phyloP scores from a whole-genome alignment of 768 basidiomycete genomes.

The Gautieria morchelliformis region DNA sequence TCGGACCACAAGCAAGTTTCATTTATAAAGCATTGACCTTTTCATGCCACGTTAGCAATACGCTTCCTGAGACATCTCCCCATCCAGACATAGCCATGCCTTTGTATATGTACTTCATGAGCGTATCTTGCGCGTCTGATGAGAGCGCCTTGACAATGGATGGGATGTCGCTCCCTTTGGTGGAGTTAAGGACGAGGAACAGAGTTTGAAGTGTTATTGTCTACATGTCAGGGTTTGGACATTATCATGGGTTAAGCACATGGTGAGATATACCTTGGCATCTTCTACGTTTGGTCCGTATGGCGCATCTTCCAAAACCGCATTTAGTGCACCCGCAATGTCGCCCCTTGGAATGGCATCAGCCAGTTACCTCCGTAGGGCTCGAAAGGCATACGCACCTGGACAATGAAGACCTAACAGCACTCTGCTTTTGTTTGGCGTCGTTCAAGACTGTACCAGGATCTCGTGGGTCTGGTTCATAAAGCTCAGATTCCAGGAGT shows the following conservation, averaged over 20 bases:
- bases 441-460: constrained; percentile 58
- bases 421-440: constrained; percentile 60
- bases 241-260: background rate
- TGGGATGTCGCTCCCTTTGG: constrained; percentile 81
- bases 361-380: background rate
- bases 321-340: constrained; percentile 57
- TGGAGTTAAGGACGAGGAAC: constrained; percentile 87
- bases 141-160: constrained; percentile 62
- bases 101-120: constrained; percentile 99
- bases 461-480: constrained; percentile 74
- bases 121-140: constrained; percentile 71
- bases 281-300: constrained; percentile 82
- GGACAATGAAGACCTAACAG: constrained; percentile 64
- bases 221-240: constrained; percentile 27
- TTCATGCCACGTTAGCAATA: constrained; percentile 87
- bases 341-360: constrained; percentile 48
- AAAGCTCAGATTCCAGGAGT: constrained; percentile 76
- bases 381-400: constrained; percentile 41
- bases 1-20: no score
- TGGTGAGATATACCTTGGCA: constrained; percentile 57
- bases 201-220: constrained; percentile 70
- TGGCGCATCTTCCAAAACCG: constrained; percentile 72
- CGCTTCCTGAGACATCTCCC: constrained; percentile 56
- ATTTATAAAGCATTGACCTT: constrained; percentile 48
- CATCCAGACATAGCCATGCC: constrained; percentile 69